phyloP scores from a whole-genome alignment of 2,329 filamentous ascomycete genomes.

The Phaeoacremonium minimum region DNA sequence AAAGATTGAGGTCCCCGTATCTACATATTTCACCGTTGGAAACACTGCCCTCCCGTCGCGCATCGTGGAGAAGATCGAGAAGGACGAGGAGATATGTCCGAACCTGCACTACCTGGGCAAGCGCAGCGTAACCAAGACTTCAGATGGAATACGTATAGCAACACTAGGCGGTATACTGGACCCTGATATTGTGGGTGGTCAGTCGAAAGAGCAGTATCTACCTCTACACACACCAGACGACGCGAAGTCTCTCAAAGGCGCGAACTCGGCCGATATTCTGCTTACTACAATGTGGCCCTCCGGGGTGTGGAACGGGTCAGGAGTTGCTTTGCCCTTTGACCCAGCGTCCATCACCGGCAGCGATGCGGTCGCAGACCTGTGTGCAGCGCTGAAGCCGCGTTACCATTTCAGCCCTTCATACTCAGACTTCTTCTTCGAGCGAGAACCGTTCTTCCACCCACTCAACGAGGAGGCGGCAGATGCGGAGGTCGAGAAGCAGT shows the following conservation, averaged over 20 bases:
- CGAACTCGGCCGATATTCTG: constrained; percentile 78
- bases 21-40: constrained; percentile 88
- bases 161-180: constrained; percentile 73
- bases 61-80: constrained; percentile 70
- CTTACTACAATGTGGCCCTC: constrained; percentile 85
- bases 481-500: constrained; percentile 34
- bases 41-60: constrained; percentile 64
- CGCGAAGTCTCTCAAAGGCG: constrained; percentile 69
- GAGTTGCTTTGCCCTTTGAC: constrained; percentile 51
- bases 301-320: constrained; percentile 65
- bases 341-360: constrained; percentile 47
- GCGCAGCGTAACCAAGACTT: constrained; percentile 81
- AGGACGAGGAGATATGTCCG: constrained; percentile 72
- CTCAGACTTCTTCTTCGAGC: constrained; percentile 70
- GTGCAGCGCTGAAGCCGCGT: constrained; percentile 74
- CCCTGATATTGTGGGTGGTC: constrained; percentile 52
- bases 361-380: constrained; percentile 74
- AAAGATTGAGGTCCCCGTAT: constrained; percentile 68
- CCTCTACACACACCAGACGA: constrained; percentile 76
- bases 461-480: constrained; percentile 14
- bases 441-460: constrained; percentile 85
- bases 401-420: constrained; percentile 81
- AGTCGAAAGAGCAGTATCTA: constrained; percentile 69
- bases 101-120: constrained; percentile 90
- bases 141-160: constrained; percentile 85